phyloP scores from a whole-genome alignment of 1,284 basidiomycete species.

The Malassezia nana region DNA sequence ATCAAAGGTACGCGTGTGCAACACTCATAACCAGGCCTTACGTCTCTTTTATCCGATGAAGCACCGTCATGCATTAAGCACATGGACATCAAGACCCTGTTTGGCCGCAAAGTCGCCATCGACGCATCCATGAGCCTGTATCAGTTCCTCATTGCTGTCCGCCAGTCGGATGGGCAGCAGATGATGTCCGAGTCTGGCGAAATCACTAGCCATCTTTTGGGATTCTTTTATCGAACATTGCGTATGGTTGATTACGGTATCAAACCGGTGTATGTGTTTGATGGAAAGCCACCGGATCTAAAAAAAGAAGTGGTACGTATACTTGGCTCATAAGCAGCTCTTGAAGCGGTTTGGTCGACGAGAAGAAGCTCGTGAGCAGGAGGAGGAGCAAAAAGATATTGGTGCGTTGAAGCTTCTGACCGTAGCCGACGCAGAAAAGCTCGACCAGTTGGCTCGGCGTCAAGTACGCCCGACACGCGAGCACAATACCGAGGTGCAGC shows the following conservation, averaged over 20 bases:
- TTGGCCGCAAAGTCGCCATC: constrained; percentile 90
- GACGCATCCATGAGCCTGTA: constrained; percentile 60
- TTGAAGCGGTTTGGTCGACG: constrained; percentile 82
- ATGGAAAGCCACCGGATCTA: constrained; percentile 93
- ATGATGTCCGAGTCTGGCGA: constrained; percentile 93
- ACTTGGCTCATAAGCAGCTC: constrained; percentile 54
- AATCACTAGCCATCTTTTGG: constrained; percentile 84
- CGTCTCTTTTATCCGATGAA: constrained; percentile 70
- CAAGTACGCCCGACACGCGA: constrained; percentile 90
- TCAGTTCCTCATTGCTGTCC: constrained; percentile 93
- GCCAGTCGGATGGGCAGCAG: constrained; percentile 90
- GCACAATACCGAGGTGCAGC: constrained; percentile 91
- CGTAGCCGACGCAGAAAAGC: constrained; percentile 60
- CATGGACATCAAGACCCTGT: constrained; percentile 78
- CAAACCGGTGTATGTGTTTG: constrained; percentile 96
- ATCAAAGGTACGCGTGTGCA: constrained; percentile 14
- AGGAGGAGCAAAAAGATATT: constrained; percentile 90
- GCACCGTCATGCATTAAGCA: constrained; percentile 78
- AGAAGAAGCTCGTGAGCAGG: constrained; percentile 85
- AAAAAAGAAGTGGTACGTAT: constrained; percentile 76
- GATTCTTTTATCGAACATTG: constrained; percentile 74
- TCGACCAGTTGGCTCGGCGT: constrained; percentile 79
- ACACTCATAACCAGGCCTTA: constrained; percentile 58
- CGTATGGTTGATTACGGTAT: constrained; percentile 98
- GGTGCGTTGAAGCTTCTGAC: constrained; percentile 50